Evolutionary conservation across 2,329 filamentous ascomycete genomes (phyloP).

Genomic region (Fusarium torulosum): DNA sequence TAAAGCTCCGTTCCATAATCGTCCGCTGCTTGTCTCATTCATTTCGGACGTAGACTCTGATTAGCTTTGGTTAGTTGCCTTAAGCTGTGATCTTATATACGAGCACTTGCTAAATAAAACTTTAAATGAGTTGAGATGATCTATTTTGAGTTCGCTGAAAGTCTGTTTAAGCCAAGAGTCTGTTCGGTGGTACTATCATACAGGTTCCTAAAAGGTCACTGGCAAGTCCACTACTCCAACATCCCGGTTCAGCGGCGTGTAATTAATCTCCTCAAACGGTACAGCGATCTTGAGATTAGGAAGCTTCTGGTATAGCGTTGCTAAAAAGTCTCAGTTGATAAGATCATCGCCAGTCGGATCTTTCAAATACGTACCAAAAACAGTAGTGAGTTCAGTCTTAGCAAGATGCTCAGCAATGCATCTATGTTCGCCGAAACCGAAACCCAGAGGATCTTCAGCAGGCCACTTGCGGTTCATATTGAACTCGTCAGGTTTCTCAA

Average conservation of each 20-base stretch:
- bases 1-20: too few species aligned
- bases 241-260: constrained; percentile 23
- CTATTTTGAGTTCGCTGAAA: background rate
- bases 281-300: constrained; percentile 20
- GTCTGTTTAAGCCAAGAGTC: too few species aligned
- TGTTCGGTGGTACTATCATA: background rate
- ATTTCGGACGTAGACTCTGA: too few species aligned
- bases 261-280: constrained; percentile 24
- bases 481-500: constrained; percentile 57
- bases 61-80: too few species aligned
- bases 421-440: constrained; percentile 60
- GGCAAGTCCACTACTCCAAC: constrained; percentile 24
- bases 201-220: constrained; percentile 11
- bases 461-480: constrained; percentile 55
- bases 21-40: too few species aligned
- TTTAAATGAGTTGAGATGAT: background rate
- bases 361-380: background rate
- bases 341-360: background rate
- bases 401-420: constrained; percentile 62
- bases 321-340: background rate
- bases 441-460: constrained; percentile 56
- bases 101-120: too few species aligned
- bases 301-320: constrained; percentile 17
- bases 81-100: too few species aligned
- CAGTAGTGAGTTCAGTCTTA: constrained; percentile 26